These are phyloP conservation scores for Claviceps monticola DNA, from an alignment of 2,329 filamentous ascomycete genomes.

Conservation along the genomic window DNA sequence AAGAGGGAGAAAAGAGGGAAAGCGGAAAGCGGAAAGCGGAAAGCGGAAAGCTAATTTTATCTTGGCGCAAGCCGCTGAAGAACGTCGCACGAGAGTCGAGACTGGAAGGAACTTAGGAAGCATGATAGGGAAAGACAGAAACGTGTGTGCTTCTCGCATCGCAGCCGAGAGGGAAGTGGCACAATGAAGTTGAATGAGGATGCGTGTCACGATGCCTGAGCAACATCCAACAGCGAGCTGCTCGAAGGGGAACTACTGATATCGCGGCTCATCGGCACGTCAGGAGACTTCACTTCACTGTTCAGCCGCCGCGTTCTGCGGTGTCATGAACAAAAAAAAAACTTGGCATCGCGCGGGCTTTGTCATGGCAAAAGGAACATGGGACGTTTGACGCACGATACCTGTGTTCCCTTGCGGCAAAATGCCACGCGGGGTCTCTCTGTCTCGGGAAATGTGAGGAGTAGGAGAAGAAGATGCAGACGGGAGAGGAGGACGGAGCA, in stretches of 20 bases:
- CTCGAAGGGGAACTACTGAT: not conserved
- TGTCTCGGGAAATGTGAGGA: too few species aligned
- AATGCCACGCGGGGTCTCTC: too few species aligned
- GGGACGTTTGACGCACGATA: too few species aligned
- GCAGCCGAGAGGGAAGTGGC: not conserved
- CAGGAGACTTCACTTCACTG: not conserved
- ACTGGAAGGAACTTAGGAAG: not conserved
- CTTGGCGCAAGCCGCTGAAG: not conserved
- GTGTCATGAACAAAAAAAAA: not conserved
- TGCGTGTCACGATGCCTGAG: not conserved
- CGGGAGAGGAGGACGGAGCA: too few species aligned
- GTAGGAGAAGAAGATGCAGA: too few species aligned
- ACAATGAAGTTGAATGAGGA: not conserved
- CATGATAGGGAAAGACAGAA: not conserved
- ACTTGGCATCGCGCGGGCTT: too few species aligned
- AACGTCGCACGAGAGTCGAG: not conserved
- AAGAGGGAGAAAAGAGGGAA: not conserved
- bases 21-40: too few species aligned
- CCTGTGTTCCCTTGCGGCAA: too few species aligned
- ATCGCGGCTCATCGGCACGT: not conserved
- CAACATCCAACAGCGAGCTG: not conserved
- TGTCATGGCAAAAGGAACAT: too few species aligned
- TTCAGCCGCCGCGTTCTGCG: not conserved
- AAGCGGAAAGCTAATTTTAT: not conserved
- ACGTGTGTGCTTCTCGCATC: not conserved